phyloP scores from a whole-genome alignment of 2,329 filamentous ascomycete genomes.

The Ophiostoma montium region DNA sequence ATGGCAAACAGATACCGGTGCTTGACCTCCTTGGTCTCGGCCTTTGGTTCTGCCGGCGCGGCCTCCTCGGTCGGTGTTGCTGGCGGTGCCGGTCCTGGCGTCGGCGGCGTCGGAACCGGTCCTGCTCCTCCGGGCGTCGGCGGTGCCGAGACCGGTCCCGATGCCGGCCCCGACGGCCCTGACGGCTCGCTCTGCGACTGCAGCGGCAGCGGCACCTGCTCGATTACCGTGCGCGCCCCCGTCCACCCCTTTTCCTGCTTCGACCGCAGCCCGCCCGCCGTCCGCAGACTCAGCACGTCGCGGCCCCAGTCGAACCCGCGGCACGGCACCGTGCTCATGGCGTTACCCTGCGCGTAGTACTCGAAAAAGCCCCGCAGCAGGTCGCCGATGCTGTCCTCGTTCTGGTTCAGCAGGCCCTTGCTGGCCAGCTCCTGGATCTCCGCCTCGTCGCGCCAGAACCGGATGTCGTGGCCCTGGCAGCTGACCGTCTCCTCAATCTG shows the following conservation, averaged over 20 bases:
- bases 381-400: conserved; percentile 53
- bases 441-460: conserved; percentile 64
- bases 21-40: conserved; percentile 51
- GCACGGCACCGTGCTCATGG: conserved; percentile 34
- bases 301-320: conserved; percentile 67
- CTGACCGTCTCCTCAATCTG: conserved; percentile 26
- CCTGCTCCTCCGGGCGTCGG: no score
- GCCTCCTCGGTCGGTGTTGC: conserved; percentile 9
- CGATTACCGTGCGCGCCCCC: conserved; percentile 57
- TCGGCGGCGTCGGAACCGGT: not conserved
- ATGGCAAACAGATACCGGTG: conserved; percentile 78
- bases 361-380: conserved; percentile 77
- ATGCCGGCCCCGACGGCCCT: no score
- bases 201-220: conserved; percentile 18
- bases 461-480: conserved; percentile 54
- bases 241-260: conserved; percentile 80
- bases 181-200: no score
- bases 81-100: not conserved
- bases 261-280: conserved; percentile 50
- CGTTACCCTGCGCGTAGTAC: conserved; percentile 56
- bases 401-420: conserved; percentile 47
- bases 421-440: conserved; percentile 50
- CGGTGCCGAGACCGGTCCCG: no score
- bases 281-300: conserved; percentile 67
- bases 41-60: not conserved